Percentiles rank a stretch among this genome's conserved stretches.
phyloP scores from a whole-genome alignment of 495 filamentous ascomycete genomes.

The Neurospora sp. region DNA sequence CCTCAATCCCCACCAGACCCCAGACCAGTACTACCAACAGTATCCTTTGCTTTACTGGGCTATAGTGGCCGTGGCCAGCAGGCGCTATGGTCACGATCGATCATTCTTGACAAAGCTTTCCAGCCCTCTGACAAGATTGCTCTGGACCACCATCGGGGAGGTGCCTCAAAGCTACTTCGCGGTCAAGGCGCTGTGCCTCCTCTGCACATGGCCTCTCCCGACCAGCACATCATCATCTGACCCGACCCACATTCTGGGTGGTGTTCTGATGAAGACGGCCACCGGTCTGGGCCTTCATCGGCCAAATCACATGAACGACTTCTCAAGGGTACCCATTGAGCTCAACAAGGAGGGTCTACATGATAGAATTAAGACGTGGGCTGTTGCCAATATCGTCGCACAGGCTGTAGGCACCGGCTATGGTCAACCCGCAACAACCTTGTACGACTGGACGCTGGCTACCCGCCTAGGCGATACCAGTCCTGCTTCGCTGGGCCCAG shows the following conservation, averaged over 20 bases:
- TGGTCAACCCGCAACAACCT: slow-evolving; percentile 77
- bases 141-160: slow-evolving; percentile 75
- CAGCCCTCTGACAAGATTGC: slow-evolving; percentile 58
- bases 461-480: slow-evolving; percentile 51
- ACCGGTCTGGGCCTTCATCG: slow-evolving; percentile 86
- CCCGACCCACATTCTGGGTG: slow-evolving; percentile 81
- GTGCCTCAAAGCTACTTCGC: slow-evolving; percentile 79
- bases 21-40: slow-evolving; percentile 65
- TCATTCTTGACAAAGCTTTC: slow-evolving; percentile 59
- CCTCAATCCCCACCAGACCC: slow-evolving; percentile 56
- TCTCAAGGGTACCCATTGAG: slow-evolving; percentile 71
- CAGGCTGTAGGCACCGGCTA: slow-evolving; percentile 86
- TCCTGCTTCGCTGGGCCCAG: slow-evolving; percentile 55
- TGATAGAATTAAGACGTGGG: slow-evolving; percentile 84
- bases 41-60: slow-evolving; percentile 79
- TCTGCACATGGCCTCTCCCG: slow-evolving; percentile 88
- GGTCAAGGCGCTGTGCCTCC: slow-evolving; percentile 80
- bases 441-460: slow-evolving; percentile 79
- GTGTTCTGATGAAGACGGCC: slow-evolving; percentile 86
- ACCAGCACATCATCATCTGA: slow-evolving; percentile 78
- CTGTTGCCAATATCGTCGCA: slow-evolving; percentile 85
- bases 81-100: slow-evolving; percentile 58
- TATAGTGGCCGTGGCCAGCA: slow-evolving; percentile 70
- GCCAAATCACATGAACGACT: slow-evolving; percentile 83
- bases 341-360: slow-evolving; percentile 75